Conservation (phyloP, 306 rosid genomes). For the Glycyrrhiza uralensis region DNA sequence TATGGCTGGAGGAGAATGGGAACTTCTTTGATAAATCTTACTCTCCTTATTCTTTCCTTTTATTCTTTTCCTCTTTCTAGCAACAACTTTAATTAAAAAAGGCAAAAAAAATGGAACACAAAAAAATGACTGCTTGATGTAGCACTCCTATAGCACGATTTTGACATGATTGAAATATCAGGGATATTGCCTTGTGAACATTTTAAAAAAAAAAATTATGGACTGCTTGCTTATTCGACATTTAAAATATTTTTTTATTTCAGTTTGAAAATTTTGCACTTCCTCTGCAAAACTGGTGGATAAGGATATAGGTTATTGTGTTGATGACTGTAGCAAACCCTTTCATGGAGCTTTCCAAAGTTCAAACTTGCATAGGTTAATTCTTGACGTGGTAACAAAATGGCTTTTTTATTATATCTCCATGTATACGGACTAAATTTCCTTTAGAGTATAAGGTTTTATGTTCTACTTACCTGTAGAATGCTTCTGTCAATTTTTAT, state of each 20-base stretch:
- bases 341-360: background rate
- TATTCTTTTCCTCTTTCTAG: background rate
- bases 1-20: background rate
- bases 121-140: background rate
- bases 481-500: constrained; percentile 15
- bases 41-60: background rate
- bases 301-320: background rate
- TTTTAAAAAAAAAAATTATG: background rate
- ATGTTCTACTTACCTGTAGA: background rate
- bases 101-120: background rate
- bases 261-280: background rate
- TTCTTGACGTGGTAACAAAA: background rate
- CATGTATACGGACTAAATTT: background rate
- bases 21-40: background rate
- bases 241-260: background rate
- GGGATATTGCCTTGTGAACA: background rate
- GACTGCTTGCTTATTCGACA: background rate
- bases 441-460: background rate
- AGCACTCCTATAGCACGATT: background rate
- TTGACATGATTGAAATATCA: background rate
- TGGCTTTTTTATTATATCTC: background rate
- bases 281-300: background rate
- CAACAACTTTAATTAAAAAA: background rate
- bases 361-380: background rate
- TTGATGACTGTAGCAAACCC: background rate